Evolutionary conservation across 139 green algal genomes (phyloP).

Genomic region (Picochlorum sp.): DNA sequence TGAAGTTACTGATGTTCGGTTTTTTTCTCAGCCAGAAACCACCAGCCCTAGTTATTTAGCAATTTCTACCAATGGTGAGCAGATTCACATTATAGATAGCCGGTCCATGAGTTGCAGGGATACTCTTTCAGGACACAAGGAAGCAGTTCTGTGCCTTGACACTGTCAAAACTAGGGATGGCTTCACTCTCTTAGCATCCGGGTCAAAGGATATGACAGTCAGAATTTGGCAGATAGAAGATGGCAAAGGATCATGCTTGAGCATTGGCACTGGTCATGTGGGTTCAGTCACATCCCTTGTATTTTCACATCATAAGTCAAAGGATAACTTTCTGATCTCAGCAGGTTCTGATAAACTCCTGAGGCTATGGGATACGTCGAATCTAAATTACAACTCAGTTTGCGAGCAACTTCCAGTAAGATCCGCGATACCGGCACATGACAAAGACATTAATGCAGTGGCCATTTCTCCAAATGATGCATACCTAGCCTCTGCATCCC

Average conservation of each 20-base stretch:
- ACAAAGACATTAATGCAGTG: conserved; percentile 95
- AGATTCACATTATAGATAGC: conserved; percentile 68
- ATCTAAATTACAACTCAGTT: neutral
- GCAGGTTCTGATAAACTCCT: conserved; percentile 80
- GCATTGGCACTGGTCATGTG: conserved; percentile 65
- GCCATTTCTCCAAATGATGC: conserved; percentile 47
- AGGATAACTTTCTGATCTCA: conserved; percentile 44
- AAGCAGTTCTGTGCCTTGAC: conserved; percentile 52
- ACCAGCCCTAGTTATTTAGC: conserved; percentile 20
- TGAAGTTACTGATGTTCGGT: conserved; percentile 80
- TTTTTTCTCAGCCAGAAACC: conserved; percentile 33
- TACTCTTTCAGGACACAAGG: conserved; percentile 46
- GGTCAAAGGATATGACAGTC: conserved; percentile 78
- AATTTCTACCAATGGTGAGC: conserved; percentile 64
- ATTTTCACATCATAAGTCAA: conserved; percentile 30
- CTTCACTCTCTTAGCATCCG: conserved; percentile 43
- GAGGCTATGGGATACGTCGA: conserved; percentile 69
- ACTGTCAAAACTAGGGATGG: conserved; percentile 3
- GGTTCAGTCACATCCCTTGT: conserved; percentile 71
- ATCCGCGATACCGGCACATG: conserved; percentile 79
- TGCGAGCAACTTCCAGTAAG: neutral
- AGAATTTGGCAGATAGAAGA: conserved; percentile 63
- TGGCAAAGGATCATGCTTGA: conserved; percentile 28
- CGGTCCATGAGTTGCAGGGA: conserved; percentile 35
- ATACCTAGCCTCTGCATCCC: conserved; percentile 58